Evolutionary conservation across 2,329 filamentous ascomycete species (phyloP).

Genomic region (Plectosphaerella plurivora): DNA sequence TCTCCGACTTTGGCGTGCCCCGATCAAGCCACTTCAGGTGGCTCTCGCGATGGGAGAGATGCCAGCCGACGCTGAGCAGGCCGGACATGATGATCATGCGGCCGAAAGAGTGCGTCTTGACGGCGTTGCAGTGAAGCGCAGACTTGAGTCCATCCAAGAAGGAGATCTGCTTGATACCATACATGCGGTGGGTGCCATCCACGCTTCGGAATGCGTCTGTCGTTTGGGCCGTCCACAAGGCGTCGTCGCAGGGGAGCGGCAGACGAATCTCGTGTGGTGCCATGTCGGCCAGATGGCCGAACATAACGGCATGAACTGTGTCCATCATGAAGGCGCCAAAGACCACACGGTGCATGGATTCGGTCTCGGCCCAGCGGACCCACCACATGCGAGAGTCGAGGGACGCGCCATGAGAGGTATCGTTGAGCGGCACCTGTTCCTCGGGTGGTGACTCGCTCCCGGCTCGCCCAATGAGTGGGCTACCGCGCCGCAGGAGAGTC

Average conservation of each 20-base stretch:
- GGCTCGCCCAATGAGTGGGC: conserved; percentile 76
- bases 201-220: conserved; percentile 72
- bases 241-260: conserved; percentile 81
- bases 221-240: conserved; percentile 77
- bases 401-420: conserved; percentile 12
- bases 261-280: conserved; percentile 84
- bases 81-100: conserved; percentile 89
- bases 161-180: conserved; percentile 72
- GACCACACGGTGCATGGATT: conserved; percentile 80
- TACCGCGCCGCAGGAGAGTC: conserved; percentile 79
- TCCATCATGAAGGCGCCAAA: conserved; percentile 90
- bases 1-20: conserved; percentile 50
- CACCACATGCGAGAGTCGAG: conserved; percentile 57
- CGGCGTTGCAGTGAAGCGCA: conserved; percentile 74
- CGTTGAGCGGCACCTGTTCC: conserved; percentile 30
- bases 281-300: conserved; percentile 87
- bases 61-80: conserved; percentile 86
- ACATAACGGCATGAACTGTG: conserved; percentile 86
- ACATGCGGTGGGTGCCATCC: conserved; percentile 71
- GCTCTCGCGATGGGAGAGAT: conserved; percentile 81
- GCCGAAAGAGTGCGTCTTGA: conserved; percentile 83
- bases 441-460: conserved; percentile 76
- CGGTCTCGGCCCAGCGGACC: conserved; percentile 84
- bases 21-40: conserved; percentile 77
- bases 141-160: conserved; percentile 84